Conservation (phyloP, 306 rosid species). For the Vigna radiata region DNA sequence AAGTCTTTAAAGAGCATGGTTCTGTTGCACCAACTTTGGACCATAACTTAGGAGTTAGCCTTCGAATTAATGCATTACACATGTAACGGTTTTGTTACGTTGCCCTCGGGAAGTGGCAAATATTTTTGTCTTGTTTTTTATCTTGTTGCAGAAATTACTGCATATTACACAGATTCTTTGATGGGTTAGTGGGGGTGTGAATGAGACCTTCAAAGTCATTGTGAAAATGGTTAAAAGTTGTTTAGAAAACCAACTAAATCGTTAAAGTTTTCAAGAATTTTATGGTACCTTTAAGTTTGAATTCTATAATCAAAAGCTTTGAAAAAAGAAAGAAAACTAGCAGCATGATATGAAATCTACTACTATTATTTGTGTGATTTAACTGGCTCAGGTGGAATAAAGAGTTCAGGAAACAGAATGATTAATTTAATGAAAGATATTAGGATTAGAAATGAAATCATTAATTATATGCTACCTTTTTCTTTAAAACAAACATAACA, state of each 20-base stretch:
- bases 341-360: conserved; percentile 11
- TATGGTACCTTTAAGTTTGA: conserved; percentile 19
- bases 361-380: conserved; percentile 1
- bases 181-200: conserved; percentile 25
- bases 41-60: conserved; percentile 36
- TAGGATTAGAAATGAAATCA: not conserved
- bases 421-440: conserved; percentile 5
- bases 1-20: conserved; percentile 15
- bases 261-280: conserved; percentile 24
- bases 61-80: conserved; percentile 26
- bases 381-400: conserved; percentile 21
- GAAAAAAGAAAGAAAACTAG: conserved; percentile 1
- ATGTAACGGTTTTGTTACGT: conserved; percentile 14
- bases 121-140: not conserved
- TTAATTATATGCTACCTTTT: not conserved
- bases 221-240: not conserved
- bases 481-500: not conserved
- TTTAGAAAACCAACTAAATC: conserved; percentile 9
- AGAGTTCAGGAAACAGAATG: not conserved
- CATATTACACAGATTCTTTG: conserved; percentile 35
- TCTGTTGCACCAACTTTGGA: conserved; percentile 42
- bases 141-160: conserved; percentile 18
- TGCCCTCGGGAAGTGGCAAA: conserved; percentile 39
- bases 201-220: conserved; percentile 32
- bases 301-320: conserved; percentile 24